Conservation (phyloP, 2,329 filamentous ascomycete species). For the Cercospora brassicicola region DNA sequence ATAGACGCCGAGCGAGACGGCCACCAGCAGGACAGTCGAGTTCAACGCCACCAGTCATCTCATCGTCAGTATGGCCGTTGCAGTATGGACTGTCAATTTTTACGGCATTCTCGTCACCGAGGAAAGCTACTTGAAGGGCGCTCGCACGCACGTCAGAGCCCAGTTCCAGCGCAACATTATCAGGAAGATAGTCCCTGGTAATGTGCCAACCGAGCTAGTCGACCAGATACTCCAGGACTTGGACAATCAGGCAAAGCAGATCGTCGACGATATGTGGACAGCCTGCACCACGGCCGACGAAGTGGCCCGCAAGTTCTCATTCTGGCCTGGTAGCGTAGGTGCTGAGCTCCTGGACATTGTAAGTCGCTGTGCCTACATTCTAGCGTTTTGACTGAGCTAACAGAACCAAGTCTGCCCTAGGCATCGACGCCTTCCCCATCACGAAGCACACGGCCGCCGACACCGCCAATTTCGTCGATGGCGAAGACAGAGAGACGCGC, state of each 20-base stretch:
- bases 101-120: constrained; percentile 14
- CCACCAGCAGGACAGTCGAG: neutral
- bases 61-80: neutral
- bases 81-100: neutral
- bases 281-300: neutral
- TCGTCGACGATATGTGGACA: neutral
- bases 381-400: neutral
- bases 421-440: neutral
- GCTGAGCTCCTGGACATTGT: neutral
- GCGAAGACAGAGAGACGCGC: neutral
- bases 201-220: neutral
- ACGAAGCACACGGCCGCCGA: neutral
- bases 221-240: neutral
- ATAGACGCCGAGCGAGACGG: neutral
- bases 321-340: neutral
- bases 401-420: neutral
- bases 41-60: neutral
- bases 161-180: neutral
- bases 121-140: constrained; percentile 7
- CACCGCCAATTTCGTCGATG: neutral
- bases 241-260: neutral
- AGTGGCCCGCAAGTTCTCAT: neutral
- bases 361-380: neutral
- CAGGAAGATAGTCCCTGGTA: too few species aligned
- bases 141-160: constrained; percentile 5